Conservation (phyloP, 1,139 yeast species). For the Hansenula lynferdii region DNA sequence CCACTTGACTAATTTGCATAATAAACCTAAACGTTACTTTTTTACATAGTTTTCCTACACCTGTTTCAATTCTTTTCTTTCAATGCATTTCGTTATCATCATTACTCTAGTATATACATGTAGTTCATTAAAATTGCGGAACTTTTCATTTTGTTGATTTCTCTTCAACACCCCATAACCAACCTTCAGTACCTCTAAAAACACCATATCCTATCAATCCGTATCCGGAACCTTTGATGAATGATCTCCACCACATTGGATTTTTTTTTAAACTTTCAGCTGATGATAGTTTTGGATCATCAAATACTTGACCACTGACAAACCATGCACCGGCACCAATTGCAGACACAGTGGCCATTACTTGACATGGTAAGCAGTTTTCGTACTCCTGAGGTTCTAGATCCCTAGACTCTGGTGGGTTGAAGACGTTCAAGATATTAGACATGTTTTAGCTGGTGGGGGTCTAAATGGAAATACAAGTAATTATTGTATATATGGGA, state of each 20-base stretch:
- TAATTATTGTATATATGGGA: too few relatives aligned
- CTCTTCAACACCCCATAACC: conserved; percentile 39
- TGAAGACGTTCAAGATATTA: conserved; percentile 56
- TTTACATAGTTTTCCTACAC: too few relatives aligned
- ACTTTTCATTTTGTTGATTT: conserved; percentile 14
- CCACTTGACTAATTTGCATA: not conserved
- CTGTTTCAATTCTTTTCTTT: not conserved
- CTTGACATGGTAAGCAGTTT: conserved; percentile 60
- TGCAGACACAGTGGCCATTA: conserved; percentile 53
- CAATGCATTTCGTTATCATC: not conserved
- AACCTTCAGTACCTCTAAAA: conserved; percentile 52
- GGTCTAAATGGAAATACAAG: too few relatives aligned
- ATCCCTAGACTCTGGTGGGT: conserved; percentile 47
- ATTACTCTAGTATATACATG: conserved; percentile 2
- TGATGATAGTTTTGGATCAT: conserved; percentile 29
- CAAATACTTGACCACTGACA: conserved; percentile 46
- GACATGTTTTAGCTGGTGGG: conserved; percentile 37
- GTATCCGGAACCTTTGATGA: conserved; percentile 47
- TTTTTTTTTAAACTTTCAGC: conserved; percentile 31
- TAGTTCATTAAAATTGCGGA: not conserved
- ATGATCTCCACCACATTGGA: conserved; percentile 56
- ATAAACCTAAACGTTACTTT: too few relatives aligned
- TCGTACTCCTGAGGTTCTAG: conserved; percentile 35
- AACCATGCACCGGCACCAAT: conserved; percentile 58
- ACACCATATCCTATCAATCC: conserved; percentile 50